Base-by-base conservation (phyloP, 1,284 basidiomycete genomes). In the Inonotus obliquus region DNA sequence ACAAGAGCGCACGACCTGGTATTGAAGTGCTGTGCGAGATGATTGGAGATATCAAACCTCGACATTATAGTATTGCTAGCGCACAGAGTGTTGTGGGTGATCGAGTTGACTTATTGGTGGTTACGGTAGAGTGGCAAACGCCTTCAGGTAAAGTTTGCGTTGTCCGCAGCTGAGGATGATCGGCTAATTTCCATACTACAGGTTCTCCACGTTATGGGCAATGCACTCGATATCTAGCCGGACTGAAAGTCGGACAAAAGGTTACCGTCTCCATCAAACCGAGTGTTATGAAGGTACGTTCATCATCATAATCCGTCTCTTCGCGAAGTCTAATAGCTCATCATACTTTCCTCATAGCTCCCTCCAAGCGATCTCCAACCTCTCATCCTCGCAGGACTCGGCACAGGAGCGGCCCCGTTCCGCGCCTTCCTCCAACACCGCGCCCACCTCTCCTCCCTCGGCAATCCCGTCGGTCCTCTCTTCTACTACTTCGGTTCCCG, bases 401-500 rank as follows among this genome's bases (percentile, higher is more conserved):
- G 96, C 61, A 99, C 97, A 1, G 96, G 96, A 64, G 96, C 95
- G 4, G 96, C 96, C 13, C 96, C 96, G 45, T 99, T 99, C 91
- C 92, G 96, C 59, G 96, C 96, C 11, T 99, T 98, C 82, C 85
- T 98, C 65, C 96, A 98, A 75, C 87, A 98, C 73, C 89, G 96
- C 65, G 95, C 94, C 5, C 85, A 83, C 82, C 89, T 96, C 68
- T 81, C 83, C 47, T 75, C 84, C 21, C 86, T 92, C 73, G 90
- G 91, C 55, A 77, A 90, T 68, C 81, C 91, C 60, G 85, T 96
- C 61, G 96, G 96, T 0, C 94, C 95, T 1, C 84, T 94, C 29
- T 89, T 97, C 73, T 98, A 99, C 81, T 99, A 98, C 83, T 99
- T 99, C 74, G 96, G 96, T 65, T 96, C 96, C 63, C 92, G 97